Evolutionary conservation across 2,329 filamentous ascomycete genomes (phyloP).

Genomic region (Thielaviopsis populi): DNA sequence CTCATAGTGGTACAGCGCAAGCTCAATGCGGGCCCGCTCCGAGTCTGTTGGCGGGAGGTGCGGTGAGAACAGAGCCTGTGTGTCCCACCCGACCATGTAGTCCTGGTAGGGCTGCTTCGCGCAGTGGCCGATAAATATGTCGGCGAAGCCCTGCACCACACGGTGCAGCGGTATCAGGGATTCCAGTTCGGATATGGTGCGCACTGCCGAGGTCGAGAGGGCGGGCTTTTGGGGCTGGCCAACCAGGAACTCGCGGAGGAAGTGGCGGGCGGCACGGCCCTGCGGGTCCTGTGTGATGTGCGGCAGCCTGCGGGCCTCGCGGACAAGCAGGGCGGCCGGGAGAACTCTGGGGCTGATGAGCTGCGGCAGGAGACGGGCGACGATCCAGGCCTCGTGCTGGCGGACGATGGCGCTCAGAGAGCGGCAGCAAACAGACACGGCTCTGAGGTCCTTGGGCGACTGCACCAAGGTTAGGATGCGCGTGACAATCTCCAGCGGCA

Average conservation of each 20-base stretch:
- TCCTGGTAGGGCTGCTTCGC: background rate
- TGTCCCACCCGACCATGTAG: constrained; percentile 8
- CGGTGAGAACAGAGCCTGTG: constrained; percentile 2
- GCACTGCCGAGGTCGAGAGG: background rate
- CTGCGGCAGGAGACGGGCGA: background rate
- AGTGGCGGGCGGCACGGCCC: background rate
- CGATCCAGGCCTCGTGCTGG: constrained; percentile 4
- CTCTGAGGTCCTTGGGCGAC: background rate
- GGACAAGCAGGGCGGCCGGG: constrained; percentile 6
- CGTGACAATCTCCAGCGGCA: constrained; percentile 9
- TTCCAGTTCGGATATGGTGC: background rate
- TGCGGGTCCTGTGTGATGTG: background rate
- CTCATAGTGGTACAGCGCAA: constrained; percentile 12
- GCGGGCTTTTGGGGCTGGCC: background rate
- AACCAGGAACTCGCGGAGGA: background rate
- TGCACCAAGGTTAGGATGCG: background rate
- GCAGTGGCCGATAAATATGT: background rate
- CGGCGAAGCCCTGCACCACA: background rate
- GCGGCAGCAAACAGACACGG: constrained; percentile 1
- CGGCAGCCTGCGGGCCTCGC: constrained; percentile 4
- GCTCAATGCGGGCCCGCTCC: constrained; percentile 11
- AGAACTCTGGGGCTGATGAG: background rate
- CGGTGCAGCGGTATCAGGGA: background rate
- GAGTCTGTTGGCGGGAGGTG: background rate
- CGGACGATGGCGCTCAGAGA: background rate